A percentile compares a stretch with the other conserved stretches of the same genome.
Evolutionary conservation across 2,329 filamentous ascomycete genomes (phyloP).

Genomic region (Hyphodiscus sp.): DNA sequence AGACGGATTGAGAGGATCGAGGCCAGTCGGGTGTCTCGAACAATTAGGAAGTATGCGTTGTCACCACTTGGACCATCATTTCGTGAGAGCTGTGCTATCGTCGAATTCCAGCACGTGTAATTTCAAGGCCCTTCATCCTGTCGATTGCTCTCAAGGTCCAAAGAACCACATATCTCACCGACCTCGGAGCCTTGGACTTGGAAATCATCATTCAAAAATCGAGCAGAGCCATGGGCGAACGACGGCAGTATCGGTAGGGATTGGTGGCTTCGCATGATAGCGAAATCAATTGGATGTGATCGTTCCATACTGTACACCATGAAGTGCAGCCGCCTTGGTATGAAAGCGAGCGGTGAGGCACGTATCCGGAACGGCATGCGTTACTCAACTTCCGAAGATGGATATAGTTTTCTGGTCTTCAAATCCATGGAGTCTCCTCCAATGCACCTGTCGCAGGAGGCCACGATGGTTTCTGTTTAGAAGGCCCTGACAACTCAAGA

Average conservation of each 20-base stretch:
- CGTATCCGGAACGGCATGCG: not conserved
- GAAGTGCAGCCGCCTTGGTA: not conserved
- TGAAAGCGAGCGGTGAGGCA: not conserved
- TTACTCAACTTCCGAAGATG: not conserved
- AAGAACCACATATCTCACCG: not conserved
- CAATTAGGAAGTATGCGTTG: not conserved
- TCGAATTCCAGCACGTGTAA: not conserved
- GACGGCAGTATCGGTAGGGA: not conserved
- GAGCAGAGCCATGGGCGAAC: not conserved
- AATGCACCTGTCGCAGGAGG: not conserved
- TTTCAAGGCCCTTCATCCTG: not conserved
- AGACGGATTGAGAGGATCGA: not conserved
- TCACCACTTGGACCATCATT: not conserved
- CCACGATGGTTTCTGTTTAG: too few relatives aligned
- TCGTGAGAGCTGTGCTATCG: not conserved
- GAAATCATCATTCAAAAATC: not conserved
- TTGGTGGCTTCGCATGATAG: not conserved
- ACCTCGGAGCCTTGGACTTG: constrained; percentile 4
- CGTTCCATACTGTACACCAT: not conserved
- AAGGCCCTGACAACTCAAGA: too few relatives aligned
- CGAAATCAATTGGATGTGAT: constrained; percentile 1
- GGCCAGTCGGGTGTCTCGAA: constrained; percentile 5
- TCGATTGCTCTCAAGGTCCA: not conserved
- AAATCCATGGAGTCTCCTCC: not conserved
- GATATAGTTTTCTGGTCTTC: not conserved